phyloP scores from a whole-genome alignment of 495 filamentous ascomycete genomes.

The Tuber borchii region DNA sequence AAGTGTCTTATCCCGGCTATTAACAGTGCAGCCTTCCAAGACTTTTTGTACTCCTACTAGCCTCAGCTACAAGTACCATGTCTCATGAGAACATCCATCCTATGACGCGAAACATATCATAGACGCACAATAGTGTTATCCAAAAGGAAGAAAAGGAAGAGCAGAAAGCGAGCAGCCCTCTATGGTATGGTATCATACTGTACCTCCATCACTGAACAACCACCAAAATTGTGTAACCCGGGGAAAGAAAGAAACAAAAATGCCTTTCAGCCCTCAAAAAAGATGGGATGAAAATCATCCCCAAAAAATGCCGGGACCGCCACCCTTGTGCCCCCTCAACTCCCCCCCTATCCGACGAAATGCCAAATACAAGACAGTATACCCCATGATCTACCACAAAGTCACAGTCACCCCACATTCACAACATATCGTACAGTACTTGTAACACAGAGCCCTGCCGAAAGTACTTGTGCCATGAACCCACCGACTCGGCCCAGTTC shows the following conservation, averaged over 20 bases:
- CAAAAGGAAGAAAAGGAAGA: too few species aligned
- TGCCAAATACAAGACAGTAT: not conserved
- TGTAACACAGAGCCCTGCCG: not conserved
- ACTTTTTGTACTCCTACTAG: not conserved
- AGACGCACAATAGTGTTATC: too few species aligned
- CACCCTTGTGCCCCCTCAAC: not conserved
- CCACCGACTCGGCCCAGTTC: not conserved
- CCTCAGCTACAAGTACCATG: too few species aligned
- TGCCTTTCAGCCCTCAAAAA: not conserved
- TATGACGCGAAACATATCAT: too few species aligned
- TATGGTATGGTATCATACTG: not conserved
- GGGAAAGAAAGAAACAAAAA: not conserved
- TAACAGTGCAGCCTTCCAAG: not conserved
- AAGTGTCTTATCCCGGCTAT: not conserved
- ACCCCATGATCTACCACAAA: not conserved
- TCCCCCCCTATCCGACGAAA: not conserved
- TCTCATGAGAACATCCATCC: too few species aligned
- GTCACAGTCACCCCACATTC: too few species aligned
- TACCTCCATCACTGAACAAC: not conserved
- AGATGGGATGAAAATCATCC: conserved; percentile 2
- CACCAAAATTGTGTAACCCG: not conserved
- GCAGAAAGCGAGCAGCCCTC: too few species aligned
- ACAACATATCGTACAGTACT: too few species aligned
- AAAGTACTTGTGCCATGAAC: not conserved
- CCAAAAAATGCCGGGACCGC: not conserved